Percentiles rank a stretch among this genome's conserved stretches.
Conservation (phyloP, 768 basidiomycete species). For the Udeniomyces megalosporus region DNA sequence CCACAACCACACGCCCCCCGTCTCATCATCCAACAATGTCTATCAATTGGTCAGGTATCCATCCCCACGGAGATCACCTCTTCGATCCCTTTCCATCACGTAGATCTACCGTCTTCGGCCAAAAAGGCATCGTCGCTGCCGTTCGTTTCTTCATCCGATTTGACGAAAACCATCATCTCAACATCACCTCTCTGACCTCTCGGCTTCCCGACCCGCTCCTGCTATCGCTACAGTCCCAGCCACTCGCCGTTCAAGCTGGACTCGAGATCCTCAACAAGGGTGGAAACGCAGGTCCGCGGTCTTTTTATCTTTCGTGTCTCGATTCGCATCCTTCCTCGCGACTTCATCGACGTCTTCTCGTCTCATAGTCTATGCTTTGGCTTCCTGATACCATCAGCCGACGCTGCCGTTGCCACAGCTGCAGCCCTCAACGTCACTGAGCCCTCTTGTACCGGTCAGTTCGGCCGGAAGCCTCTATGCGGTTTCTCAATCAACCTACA, state of each 20-base stretch:
- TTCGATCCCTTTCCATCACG: too few species aligned
- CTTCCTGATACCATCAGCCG: constrained; percentile 39
- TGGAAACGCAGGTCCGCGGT: constrained; percentile 70
- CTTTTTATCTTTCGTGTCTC: background rate
- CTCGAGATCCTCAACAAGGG: constrained; percentile 80
- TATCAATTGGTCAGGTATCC: too few species aligned
- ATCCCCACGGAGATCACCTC: too few species aligned
- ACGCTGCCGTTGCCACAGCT: constrained; percentile 85
- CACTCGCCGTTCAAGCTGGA: constrained; percentile 78
- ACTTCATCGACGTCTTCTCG: background rate
- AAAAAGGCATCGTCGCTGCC: constrained; percentile 69
- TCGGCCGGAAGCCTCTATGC: too few species aligned
- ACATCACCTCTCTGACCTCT: too few species aligned
- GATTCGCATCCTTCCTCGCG: background rate
- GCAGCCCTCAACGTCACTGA: constrained; percentile 86
- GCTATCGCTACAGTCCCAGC: constrained; percentile 42
- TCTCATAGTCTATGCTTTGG: background rate
- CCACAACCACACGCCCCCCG: too few species aligned
- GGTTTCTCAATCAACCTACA: too few species aligned
- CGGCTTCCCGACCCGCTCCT: too few species aligned
- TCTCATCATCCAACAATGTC: too few species aligned
- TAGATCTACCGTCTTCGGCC: constrained; percentile 32
- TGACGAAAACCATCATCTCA: too few species aligned
- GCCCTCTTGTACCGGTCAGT: constrained; percentile 87
- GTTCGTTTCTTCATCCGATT: too few species aligned